phyloP scores from a whole-genome alignment of 331 rosid genomes.

The Dryas integrifolia region DNA sequence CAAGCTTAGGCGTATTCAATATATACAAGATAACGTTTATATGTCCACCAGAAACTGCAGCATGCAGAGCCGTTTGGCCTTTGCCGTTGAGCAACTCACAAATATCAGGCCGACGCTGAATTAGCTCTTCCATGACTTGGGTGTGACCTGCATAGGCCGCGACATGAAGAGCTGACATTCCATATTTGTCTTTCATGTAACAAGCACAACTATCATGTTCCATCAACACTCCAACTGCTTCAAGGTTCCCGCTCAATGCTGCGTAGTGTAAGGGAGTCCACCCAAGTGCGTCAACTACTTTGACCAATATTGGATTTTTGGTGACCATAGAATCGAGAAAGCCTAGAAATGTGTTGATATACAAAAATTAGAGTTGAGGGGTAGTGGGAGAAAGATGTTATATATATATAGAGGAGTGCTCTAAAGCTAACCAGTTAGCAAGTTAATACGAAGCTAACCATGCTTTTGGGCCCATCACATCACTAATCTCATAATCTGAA shows the following conservation, averaged over 20 bases:
- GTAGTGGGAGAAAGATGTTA: too few species aligned
- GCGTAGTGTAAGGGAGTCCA: slow-evolving; percentile 31
- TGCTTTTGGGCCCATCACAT: too few species aligned
- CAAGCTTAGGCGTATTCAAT: slow-evolving; percentile 1
- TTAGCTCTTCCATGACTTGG: slow-evolving; percentile 6
- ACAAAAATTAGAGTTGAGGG: not conserved
- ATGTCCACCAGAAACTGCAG: slow-evolving; percentile 14
- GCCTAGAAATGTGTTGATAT: not conserved
- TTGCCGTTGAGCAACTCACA: slow-evolving; percentile 21
- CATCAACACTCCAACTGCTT: slow-evolving; percentile 8
- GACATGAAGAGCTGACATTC: slow-evolving; percentile 28
- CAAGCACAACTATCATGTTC: not conserved
- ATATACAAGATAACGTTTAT: not conserved
- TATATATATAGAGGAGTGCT: too few species aligned
- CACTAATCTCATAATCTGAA: too few species aligned
- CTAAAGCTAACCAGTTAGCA: too few species aligned
- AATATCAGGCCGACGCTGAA: slow-evolving; percentile 10
- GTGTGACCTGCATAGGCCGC: slow-evolving; percentile 21
- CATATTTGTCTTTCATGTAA: slow-evolving; percentile 14
- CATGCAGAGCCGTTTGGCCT: slow-evolving; percentile 19
- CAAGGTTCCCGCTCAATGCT: slow-evolving; percentile 11
- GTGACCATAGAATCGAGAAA: slow-evolving; percentile 5
- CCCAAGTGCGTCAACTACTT: slow-evolving; percentile 10
- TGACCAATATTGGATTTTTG: not conserved
- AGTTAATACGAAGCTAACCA: too few species aligned